Evolutionary conservation across 106 monocot genomes (phyloP).

Genomic region (Amphibolis antarctica): DNA sequence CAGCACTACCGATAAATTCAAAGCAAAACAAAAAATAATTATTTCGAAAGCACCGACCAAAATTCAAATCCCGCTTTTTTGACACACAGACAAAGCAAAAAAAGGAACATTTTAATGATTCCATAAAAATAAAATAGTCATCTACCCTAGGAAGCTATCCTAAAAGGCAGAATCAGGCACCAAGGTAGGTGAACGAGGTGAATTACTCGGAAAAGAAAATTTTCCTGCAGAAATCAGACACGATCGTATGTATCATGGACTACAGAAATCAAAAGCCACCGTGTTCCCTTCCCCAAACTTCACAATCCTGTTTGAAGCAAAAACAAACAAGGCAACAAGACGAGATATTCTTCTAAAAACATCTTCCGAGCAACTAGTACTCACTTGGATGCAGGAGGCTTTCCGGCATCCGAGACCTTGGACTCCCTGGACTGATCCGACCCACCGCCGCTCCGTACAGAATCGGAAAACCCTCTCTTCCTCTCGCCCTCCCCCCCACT

Average conservation of each 20-base stretch:
- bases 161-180: neutral
- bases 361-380: neutral
- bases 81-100: no score
- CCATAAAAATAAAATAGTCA: neutral
- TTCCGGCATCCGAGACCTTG: slow-evolving; percentile 8
- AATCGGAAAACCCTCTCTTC: slow-evolving; percentile 9
- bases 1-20: neutral
- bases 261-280: neutral
- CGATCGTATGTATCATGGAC: no score
- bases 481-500: slow-evolving; percentile 1
- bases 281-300: no score
- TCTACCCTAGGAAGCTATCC: neutral
- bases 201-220: no score
- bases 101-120: neutral
- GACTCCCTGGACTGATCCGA: slow-evolving; percentile 2
- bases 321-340: no score
- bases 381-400: slow-evolving; percentile 16
- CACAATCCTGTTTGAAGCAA: no score
- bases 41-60: neutral
- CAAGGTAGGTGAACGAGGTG: no score
- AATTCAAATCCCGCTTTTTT: no score
- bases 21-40: neutral
- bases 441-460: slow-evolving; percentile 2
- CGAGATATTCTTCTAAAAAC: no score
- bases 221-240: no score